Percentiles rank a stretch among this genome's conserved stretches.
These are phyloP conservation scores for Bolboschoenus planiculmis DNA, from an alignment of 176 grass and related monocot species.

Conservation along the genomic window DNA sequence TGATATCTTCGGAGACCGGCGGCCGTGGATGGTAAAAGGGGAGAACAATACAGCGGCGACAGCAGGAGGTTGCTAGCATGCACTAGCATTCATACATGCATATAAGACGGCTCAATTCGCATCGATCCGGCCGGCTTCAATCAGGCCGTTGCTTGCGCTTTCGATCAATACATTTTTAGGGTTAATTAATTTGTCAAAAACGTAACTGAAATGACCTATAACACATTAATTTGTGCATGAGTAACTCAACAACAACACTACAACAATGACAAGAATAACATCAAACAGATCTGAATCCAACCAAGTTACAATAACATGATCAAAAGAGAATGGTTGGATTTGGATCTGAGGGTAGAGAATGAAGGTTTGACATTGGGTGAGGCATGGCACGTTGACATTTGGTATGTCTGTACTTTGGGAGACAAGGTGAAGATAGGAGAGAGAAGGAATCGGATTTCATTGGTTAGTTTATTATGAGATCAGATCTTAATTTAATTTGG, in stretches of 20 bases:
- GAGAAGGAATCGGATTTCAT: conserved; percentile 24
- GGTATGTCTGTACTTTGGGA: conserved; percentile 5
- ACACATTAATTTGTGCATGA: conserved; percentile 12
- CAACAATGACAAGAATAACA: background rate
- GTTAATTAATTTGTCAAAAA: conserved; percentile 1
- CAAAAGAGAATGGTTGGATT: conserved; percentile 21
- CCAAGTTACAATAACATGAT: background rate
- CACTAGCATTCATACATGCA: background rate
- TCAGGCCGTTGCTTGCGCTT: background rate
- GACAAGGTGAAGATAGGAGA: conserved; percentile 15
- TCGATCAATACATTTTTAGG: background rate
- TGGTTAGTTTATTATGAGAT: conserved; percentile 23
- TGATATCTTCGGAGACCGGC: conserved; percentile 15
- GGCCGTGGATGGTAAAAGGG: conserved; percentile 20
- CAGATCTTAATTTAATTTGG: background rate
- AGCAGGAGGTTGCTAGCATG: conserved; percentile 14
- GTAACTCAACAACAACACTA: conserved; percentile 13
- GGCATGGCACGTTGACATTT: conserved; percentile 23
- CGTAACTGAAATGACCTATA: background rate
- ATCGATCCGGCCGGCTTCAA: background rate
- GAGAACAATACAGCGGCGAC: conserved; percentile 8
- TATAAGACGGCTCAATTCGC: background rate
- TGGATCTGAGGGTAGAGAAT: conserved; percentile 1
- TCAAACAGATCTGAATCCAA: background rate
- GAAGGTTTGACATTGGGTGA: conserved; percentile 3